Base-by-base conservation (phyloP, 495 filamentous ascomycete species). In the Mycothermus thermophilus region DNA sequence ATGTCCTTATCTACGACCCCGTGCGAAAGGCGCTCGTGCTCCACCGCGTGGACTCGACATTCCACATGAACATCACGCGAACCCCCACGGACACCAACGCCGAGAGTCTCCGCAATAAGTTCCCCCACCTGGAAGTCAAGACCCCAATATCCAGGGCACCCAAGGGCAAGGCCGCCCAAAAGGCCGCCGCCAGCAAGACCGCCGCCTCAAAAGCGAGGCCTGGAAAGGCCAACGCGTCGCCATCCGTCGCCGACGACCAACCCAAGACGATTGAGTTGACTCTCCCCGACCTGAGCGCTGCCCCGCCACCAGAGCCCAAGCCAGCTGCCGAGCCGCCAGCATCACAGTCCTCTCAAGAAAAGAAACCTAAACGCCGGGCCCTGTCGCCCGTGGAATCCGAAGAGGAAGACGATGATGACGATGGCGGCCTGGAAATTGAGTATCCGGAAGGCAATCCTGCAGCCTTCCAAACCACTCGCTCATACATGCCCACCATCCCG, bases 41-140 rank as follows among this genome's bases (percentile, higher is more conserved):
- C n/a, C 66, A 74, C 49, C 60, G 58, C 26, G 51, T 74, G 22
- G 66, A 74, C 40, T 71, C 67, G n/a, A 63, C 61, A 30, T 74
- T 74, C 51, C 61, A 72, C 45, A 72, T 74, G 69, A 72, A 72
- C 43, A 44, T 72, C 13, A 59, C 62, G 13, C 52, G 54, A 18
- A 66, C 57, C 4, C 64, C 64, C 1, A 54, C 46, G 32, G 60
- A 61, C 30, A 46, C 38, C 36, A 50, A 59, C 24, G 40, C 47
- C 37, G 58, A 62, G 20, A 52, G 35, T 22, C 47, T 67, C 20
- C 55, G 58, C 30, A 53, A 56, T 33, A 50, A 63, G 32, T 57
- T 59, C 40, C 52, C 60, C 3, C 64, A 63, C 5, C 51, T 68
- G 14, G 54, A 59, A 33, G 42, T 55, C 30, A 51, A 46, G 29